Percentiles rank a stretch among this genome's conserved stretches.
Evolutionary conservation across 176 grass and related monocot species (phyloP).

Genomic region (Rhipidocladum racemiflorum): DNA sequence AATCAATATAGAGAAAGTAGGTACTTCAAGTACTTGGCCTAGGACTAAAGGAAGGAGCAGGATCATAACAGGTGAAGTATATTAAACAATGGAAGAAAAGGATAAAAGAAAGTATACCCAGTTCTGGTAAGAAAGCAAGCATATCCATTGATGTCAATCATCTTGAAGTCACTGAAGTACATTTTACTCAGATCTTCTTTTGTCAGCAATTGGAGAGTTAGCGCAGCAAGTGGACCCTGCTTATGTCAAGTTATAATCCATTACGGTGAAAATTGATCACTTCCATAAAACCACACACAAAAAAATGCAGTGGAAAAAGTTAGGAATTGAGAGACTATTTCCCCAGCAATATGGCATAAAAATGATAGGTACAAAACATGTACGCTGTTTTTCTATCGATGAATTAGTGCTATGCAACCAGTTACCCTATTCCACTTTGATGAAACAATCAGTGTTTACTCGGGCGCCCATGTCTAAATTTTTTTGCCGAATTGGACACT

Average conservation of each 20-base stretch:
- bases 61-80: not conserved
- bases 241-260: slow-evolving; percentile 13
- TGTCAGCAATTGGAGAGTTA: slow-evolving; percentile 74
- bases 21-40: not conserved
- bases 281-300: not conserved
- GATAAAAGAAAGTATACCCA: slow-evolving; percentile 53
- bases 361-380: not conserved
- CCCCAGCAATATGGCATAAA: not conserved
- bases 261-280: not conserved
- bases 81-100: not conserved
- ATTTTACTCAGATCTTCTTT: slow-evolving; percentile 96
- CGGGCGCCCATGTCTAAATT: too few relatives aligned
- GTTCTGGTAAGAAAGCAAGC: slow-evolving; percentile 92
- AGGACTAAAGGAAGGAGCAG: not conserved
- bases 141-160: slow-evolving; percentile 77
- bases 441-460: too few relatives aligned
- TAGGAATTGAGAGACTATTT: not conserved
- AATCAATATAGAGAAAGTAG: not conserved
- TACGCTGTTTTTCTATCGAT: not conserved
- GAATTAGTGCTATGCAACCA: not conserved
- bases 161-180: slow-evolving; percentile 86
- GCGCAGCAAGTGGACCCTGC: slow-evolving; percentile 88
- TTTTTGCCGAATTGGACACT: too few relatives aligned
- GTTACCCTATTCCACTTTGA: not conserved
- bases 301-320: not conserved